Conservation (phyloP, 2,329 filamentous ascomycete genomes). For the Lachnellula suecica region DNA sequence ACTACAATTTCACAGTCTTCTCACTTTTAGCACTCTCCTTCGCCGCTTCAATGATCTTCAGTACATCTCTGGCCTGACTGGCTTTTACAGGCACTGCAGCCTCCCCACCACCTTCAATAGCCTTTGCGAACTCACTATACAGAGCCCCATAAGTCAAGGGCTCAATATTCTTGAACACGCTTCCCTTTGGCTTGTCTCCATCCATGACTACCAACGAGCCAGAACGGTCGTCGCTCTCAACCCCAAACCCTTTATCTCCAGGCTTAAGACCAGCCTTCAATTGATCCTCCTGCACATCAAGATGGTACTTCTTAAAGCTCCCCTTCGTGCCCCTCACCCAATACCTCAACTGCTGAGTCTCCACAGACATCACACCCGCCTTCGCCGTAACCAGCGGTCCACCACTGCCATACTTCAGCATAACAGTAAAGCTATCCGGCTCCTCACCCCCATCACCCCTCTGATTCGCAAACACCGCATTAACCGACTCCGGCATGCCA, state of each 20-base stretch:
- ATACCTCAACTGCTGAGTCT: slow-evolving; percentile 69
- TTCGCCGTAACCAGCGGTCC: slow-evolving; percentile 68
- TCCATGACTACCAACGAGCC: slow-evolving; percentile 58
- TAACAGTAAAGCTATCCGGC: slow-evolving; percentile 59
- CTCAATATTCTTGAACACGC: slow-evolving; percentile 55
- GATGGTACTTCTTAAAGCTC: slow-evolving; percentile 68
- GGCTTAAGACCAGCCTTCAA: slow-evolving; percentile 63
- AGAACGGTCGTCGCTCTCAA: slow-evolving; percentile 57
- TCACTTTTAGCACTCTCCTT: slow-evolving; percentile 51
- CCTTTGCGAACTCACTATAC: slow-evolving; percentile 56
- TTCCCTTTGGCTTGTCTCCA: slow-evolving; percentile 47
- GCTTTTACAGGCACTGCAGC: slow-evolving; percentile 53
- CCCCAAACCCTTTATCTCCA: slow-evolving; percentile 61
- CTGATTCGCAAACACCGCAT: slow-evolving; percentile 67
- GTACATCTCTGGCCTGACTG: slow-evolving; percentile 50
- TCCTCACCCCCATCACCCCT: slow-evolving; percentile 50
- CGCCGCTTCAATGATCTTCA: slow-evolving; percentile 56
- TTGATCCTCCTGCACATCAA: slow-evolving; percentile 77
- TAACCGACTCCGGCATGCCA: slow-evolving; percentile 66
- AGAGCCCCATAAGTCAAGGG: slow-evolving; percentile 68
- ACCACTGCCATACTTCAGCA: slow-evolving; percentile 60
- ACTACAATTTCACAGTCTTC: slow-evolving; percentile 31
- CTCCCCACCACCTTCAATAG: slow-evolving; percentile 46
- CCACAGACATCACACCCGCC: slow-evolving; percentile 66
- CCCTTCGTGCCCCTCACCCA: slow-evolving; percentile 76